These are phyloP conservation scores for Globisporangium ultimum DNA, from an alignment of 352 stramenopile species.

Conservation along the genomic window DNA sequence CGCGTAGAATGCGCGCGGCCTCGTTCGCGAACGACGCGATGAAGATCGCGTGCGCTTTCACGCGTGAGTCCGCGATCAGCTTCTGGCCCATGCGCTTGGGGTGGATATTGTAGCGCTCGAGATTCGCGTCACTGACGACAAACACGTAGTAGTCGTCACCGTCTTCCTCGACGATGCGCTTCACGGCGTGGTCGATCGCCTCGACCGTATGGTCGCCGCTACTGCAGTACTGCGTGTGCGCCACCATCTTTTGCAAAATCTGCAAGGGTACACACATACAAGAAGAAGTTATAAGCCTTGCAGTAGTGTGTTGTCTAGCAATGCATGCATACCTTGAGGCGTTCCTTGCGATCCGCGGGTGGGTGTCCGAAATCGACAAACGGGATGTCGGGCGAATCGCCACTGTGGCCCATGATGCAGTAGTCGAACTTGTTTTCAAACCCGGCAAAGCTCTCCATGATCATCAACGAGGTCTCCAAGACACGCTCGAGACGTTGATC, in stretches of 20 bases:
- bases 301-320: background rate
- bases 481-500: slow-evolving; percentile 90
- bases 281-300: background rate
- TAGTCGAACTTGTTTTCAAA: slow-evolving; percentile 90
- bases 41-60: slow-evolving; percentile 81
- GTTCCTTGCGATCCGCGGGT: slow-evolving; percentile 82
- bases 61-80: slow-evolving; percentile 42
- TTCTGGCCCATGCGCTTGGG: slow-evolving; percentile 50
- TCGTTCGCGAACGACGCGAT: slow-evolving; percentile 85
- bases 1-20: slow-evolving; percentile 53
- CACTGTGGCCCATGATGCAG: slow-evolving; percentile 91
- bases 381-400: slow-evolving; percentile 82
- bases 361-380: slow-evolving; percentile 89
- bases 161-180: slow-evolving; percentile 57
- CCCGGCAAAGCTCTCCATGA: slow-evolving; percentile 94
- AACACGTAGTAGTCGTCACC: slow-evolving; percentile 89
- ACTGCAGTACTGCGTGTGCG: slow-evolving; percentile 93
- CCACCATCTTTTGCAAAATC: slow-evolving; percentile 92
- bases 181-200: slow-evolving; percentile 82
- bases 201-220: slow-evolving; percentile 94
- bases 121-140: slow-evolving; percentile 94
- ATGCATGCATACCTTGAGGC: slow-evolving; percentile 49
- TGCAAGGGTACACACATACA: background rate
- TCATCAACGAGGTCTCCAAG: slow-evolving; percentile 93
- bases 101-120: slow-evolving; percentile 90